phyloP scores from a whole-genome alignment of 176 grass and related monocot species.

The Coix lacrymajobi region DNA sequence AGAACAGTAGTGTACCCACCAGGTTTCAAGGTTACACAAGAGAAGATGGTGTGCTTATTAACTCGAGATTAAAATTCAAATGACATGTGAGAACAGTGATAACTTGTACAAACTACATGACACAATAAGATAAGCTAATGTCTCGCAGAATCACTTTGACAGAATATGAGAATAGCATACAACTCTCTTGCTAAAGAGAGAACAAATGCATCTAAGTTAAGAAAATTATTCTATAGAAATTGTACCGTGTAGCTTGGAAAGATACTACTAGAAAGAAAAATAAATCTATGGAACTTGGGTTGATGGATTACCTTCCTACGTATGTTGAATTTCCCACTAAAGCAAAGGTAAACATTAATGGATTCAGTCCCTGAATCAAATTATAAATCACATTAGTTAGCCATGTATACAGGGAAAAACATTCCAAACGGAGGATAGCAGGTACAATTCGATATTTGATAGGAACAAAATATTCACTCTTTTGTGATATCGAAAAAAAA shows the following conservation, averaged over 20 bases:
- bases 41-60: background rate
- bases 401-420: background rate
- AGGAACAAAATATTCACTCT: background rate
- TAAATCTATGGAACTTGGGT: background rate
- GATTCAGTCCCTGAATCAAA: conserved; percentile 76
- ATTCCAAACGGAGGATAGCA: background rate
- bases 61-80: background rate
- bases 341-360: conserved; percentile 93
- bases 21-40: background rate
- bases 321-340: conserved; percentile 85
- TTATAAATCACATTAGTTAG: conserved; percentile 31
- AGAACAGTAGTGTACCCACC: background rate
- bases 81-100: background rate
- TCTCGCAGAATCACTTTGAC: background rate
- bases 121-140: conserved; percentile 2
- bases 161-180: background rate
- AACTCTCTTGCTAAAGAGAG: background rate
- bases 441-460: background rate
- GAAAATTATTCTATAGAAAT: background rate
- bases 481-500: background rate
- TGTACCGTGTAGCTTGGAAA: background rate
- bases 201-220: background rate
- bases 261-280: conserved; percentile 1
- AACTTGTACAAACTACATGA: background rate
- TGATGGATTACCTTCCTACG: conserved; percentile 73